phyloP scores from a whole-genome alignment of 306 rosid genomes.

The Pueraria montana region DNA sequence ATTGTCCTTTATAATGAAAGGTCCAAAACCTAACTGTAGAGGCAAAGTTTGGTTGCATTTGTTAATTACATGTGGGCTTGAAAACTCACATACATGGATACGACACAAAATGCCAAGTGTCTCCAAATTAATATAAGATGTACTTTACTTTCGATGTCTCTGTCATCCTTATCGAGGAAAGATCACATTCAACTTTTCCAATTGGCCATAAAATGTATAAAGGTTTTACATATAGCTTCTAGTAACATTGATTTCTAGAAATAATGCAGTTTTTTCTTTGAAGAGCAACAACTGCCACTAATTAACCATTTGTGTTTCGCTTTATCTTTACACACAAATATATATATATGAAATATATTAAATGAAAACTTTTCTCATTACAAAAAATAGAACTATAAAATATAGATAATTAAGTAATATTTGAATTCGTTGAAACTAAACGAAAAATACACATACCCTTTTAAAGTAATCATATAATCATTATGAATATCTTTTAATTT shows the following conservation, averaged over 20 bases:
- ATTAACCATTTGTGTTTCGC: constrained; percentile 30
- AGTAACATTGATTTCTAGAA: neutral
- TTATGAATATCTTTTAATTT: too few relatives aligned
- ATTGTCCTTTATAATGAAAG: constrained; percentile 39
- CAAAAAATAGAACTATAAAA: too few relatives aligned
- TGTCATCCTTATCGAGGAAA: constrained; percentile 39
- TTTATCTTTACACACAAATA: neutral
- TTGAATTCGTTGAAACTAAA: too few relatives aligned
- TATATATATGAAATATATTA: too few relatives aligned
- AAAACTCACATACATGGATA: constrained; percentile 16
- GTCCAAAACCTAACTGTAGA: constrained; percentile 41
- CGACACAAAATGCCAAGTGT: constrained; percentile 44
- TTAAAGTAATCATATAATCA: too few relatives aligned
- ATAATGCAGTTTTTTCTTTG: neutral
- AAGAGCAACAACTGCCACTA: constrained; percentile 55
- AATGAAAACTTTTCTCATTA: too few relatives aligned
- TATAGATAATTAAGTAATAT: too few relatives aligned
- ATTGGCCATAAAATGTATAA: constrained; percentile 27
- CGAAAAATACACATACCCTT: too few relatives aligned
- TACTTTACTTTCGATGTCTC: constrained; percentile 32
- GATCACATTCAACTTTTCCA: constrained; percentile 40
- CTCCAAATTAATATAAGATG: constrained; percentile 8
- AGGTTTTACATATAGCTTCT: constrained; percentile 20
- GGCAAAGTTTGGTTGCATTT: constrained; percentile 45
- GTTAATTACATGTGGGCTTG: constrained; percentile 44